These are phyloP conservation scores for Fusarium graminum DNA, from an alignment of 2,329 filamentous ascomycete species.

Conservation along the genomic window DNA sequence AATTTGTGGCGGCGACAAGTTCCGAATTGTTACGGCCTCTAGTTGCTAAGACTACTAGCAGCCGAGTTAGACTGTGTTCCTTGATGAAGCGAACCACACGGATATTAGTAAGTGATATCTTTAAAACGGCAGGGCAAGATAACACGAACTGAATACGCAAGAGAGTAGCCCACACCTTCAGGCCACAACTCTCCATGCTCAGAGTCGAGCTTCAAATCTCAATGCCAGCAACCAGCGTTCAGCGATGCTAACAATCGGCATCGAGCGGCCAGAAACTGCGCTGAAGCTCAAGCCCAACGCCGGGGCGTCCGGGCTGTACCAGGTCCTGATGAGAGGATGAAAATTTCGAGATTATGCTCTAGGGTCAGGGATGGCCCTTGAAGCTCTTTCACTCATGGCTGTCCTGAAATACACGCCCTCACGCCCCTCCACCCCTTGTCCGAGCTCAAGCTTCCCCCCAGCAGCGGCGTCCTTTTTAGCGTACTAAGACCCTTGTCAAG, in stretches of 20 bases:
- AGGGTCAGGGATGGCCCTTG: slow-evolving; percentile 46
- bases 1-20: slow-evolving; percentile 32
- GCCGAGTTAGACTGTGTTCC: slow-evolving; percentile 18
- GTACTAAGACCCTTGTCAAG: slow-evolving; percentile 48
- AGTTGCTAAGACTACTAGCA: slow-evolving; percentile 20
- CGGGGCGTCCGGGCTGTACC: slow-evolving; percentile 46
- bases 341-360: slow-evolving; percentile 48
- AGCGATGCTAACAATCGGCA: slow-evolving; percentile 44
- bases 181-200: slow-evolving; percentile 15
- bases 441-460: slow-evolving; percentile 42
- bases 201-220: slow-evolving; percentile 4
- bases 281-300: slow-evolving; percentile 45
- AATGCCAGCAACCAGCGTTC: slow-evolving; percentile 20
- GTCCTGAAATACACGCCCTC: slow-evolving; percentile 32
- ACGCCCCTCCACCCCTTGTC: slow-evolving; percentile 43
- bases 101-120: not conserved
- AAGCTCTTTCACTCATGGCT: slow-evolving; percentile 25
- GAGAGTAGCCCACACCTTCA: slow-evolving; percentile 19
- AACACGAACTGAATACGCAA: slow-evolving; percentile 11
- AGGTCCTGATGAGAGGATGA: slow-evolving; percentile 44
- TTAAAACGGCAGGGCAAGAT: not conserved
- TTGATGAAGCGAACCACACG: slow-evolving; percentile 13
- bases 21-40: slow-evolving; percentile 26
- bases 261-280: slow-evolving; percentile 42
- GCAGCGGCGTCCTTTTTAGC: slow-evolving; percentile 49